Evolutionary conservation across 495 filamentous ascomycete genomes (phyloP), one percentile per base, ranked within the genome.

Genomic region (Apodospora peruviana): DNA sequence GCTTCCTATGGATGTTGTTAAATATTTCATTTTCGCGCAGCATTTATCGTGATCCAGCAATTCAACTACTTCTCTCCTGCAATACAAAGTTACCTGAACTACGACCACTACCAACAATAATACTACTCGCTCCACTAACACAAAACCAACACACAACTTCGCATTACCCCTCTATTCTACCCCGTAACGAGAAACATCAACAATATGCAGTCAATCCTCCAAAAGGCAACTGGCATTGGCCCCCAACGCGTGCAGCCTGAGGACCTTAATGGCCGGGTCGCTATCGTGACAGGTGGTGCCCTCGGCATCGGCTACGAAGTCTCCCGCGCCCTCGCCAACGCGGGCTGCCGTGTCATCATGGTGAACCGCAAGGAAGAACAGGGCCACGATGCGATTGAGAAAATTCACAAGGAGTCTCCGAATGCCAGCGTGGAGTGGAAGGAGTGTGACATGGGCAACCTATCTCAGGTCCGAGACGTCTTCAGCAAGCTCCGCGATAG

Each of bases 261-360:
- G 14, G 50, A 56, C 40, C 58, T 67, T n/a, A 27, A 64, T 0
- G 68, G 63, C 35, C 65, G 77, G 45, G 71, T 71, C 0, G 70
- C 75, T 37, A 69, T 83, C 25, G 61, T 84, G 4, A 80, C 76
- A 1, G 81, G 81, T 14, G 58, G 70, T 43, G 82, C 80, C 54
- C 64, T 66, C 5, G 80, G 81, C 14, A 68, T 83, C 4, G 81
- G 81, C 24, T 62, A 73, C 11, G 75, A 79, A 51, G 65, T 75
- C 21, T 71, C 72, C 1, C 66, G 65, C 4, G 62, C 66, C n/a
- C 55, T 70, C 20, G 64, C 55, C 39, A 48, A 60, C 37, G 58
- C 57, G 0, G 61, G 64, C 25, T 56, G 51, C 49, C 46, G 55
- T 0, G 67, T 71, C 1, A 61, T 68, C 49, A 68, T 71, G 67